phyloP scores from a whole-genome alignment of 75 land plant genomes.

The Chamaecyparis obtusa region DNA sequence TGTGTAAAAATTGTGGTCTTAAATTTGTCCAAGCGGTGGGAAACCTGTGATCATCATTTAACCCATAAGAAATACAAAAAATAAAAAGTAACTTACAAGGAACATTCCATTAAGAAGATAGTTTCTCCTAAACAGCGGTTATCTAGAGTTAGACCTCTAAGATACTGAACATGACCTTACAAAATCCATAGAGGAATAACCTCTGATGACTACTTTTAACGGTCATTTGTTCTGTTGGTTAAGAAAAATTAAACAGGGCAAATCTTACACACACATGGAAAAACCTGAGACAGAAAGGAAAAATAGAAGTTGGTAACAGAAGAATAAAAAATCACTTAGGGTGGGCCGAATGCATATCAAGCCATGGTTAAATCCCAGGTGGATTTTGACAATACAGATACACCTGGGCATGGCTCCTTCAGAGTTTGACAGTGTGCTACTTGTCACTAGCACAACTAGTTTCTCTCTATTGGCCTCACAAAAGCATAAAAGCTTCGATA shows the following conservation, averaged over 20 bases:
- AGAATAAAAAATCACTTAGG: not conserved
- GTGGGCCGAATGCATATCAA: not conserved
- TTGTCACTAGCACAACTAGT: not conserved
- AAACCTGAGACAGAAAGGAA: not conserved
- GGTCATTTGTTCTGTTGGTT: not conserved
- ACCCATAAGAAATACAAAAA: not conserved
- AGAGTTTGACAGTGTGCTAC: not conserved
- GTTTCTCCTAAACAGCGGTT: not conserved
- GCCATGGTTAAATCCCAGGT: not conserved
- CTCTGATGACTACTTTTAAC: not conserved
- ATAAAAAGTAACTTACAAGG: not conserved
- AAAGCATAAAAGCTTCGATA: not conserved
- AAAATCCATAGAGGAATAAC: not conserved
- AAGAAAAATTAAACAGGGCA: not conserved
- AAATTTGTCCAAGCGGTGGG: conserved; percentile 90
- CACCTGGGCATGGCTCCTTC: not conserved
- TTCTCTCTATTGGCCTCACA: not conserved
- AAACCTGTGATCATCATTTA: conserved; percentile 40
- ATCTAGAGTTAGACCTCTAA: not conserved
- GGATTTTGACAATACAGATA: not conserved
- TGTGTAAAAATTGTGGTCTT: conserved; percentile 94
- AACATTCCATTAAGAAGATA: not conserved
- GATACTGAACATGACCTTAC: not conserved
- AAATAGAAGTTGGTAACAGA: not conserved
- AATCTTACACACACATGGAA: not conserved